A percentile compares a stretch with the other conserved stretches of the same genome.
These are phyloP conservation scores for Candida stauntonica DNA, from an alignment of 805 yeast genomes.

Conservation along the genomic window DNA sequence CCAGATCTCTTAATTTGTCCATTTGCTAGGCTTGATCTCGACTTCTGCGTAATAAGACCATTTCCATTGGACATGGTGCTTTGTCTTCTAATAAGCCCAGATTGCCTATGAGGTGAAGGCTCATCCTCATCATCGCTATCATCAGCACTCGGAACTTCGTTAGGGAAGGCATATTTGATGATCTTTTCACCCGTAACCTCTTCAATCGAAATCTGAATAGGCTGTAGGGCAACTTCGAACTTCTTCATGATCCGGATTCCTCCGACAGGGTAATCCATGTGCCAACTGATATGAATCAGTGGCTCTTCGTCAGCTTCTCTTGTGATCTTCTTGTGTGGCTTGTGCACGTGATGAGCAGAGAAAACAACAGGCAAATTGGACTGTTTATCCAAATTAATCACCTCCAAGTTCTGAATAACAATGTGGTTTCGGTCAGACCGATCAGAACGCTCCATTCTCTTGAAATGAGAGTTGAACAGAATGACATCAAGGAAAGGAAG, in stretches of 20 bases:
- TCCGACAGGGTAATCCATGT: constrained; percentile 80
- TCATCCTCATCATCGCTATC: constrained; percentile 13
- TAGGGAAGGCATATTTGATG: constrained; percentile 69
- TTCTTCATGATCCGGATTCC: constrained; percentile 79
- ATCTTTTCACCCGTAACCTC: constrained; percentile 61
- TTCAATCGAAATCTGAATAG: constrained; percentile 70
- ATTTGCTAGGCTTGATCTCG: neutral
- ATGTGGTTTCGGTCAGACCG: constrained; percentile 64
- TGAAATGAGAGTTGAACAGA: constrained; percentile 55
- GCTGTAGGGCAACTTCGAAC: constrained; percentile 57
- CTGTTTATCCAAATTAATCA: constrained; percentile 54
- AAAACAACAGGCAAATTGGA: constrained; percentile 70
- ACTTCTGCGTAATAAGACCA: neutral
- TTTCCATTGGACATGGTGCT: constrained; percentile 1
- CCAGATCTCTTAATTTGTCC: neutral
- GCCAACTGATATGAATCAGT: constrained; percentile 57
- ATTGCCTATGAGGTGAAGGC: neutral
- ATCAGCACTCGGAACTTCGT: constrained; percentile 21
- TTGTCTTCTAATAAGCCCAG: neutral
- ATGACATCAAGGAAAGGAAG: constrained; percentile 68
- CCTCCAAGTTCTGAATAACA: constrained; percentile 59
- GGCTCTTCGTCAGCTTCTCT: constrained; percentile 24
- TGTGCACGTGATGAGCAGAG: constrained; percentile 26
- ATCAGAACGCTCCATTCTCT: constrained; percentile 57
- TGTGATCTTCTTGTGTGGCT: constrained; percentile 13